phyloP scores from a whole-genome alignment of 176 grass and related monocot species.

The Eragrostis nindensis region DNA sequence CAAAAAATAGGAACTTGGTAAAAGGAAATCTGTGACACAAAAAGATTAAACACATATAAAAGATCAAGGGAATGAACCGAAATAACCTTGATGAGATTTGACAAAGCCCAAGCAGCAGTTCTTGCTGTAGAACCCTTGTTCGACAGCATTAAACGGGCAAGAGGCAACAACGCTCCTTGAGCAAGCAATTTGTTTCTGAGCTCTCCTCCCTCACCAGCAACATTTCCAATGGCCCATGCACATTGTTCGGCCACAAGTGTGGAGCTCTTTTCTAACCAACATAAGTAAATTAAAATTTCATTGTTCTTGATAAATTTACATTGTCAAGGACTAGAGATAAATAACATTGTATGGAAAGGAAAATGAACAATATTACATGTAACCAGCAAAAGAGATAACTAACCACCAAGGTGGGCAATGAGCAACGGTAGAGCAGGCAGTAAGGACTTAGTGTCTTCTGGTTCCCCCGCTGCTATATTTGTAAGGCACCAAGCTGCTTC shows the following conservation, averaged over 20 bases:
- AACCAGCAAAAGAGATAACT: constrained; percentile 46
- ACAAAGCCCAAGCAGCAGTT: constrained; percentile 93
- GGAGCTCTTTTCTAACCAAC: constrained; percentile 82
- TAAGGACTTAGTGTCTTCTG: constrained; percentile 84
- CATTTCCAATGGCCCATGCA: constrained; percentile 94
- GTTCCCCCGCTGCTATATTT: constrained; percentile 88
- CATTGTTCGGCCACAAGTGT: constrained; percentile 82
- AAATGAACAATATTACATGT: constrained; percentile 23
- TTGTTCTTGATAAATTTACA: not conserved
- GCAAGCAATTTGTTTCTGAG: constrained; percentile 84
- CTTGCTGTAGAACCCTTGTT: constrained; percentile 80
- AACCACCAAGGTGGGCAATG: constrained; percentile 95
- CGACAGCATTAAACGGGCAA: constrained; percentile 75
- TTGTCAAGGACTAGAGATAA: constrained; percentile 8
- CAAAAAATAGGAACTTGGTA: not conserved
- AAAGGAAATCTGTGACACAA: not conserved
- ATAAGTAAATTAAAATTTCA: constrained; percentile 46
- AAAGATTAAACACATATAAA: not conserved
- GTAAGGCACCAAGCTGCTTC: constrained; percentile 98
- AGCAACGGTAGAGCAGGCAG: constrained; percentile 88
- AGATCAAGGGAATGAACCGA: constrained; percentile 23
- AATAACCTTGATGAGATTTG: constrained; percentile 96
- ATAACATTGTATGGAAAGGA: not conserved
- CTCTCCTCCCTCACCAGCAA: constrained; percentile 92
- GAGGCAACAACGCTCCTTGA: constrained; percentile 85